Evolutionary conservation across 495 filamentous ascomycete species (phyloP).

Genomic region (Geopyxis carbonaria): DNA sequence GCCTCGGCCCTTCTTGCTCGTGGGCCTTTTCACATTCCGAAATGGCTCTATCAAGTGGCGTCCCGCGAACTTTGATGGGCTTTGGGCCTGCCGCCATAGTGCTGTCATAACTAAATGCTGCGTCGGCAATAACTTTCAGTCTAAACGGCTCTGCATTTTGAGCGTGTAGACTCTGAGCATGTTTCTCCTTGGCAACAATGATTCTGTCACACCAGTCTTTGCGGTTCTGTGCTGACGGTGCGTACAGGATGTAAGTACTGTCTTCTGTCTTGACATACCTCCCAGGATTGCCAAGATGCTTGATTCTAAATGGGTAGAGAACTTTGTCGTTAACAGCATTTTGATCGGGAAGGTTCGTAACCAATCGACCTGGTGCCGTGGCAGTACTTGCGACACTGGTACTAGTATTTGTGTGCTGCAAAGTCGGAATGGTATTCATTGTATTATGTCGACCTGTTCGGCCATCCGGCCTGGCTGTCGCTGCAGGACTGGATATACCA

Average conservation of each 20-base stretch:
- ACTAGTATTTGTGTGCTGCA: constrained; percentile 49
- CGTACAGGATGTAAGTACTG: constrained; percentile 65
- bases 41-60: constrained; percentile 81
- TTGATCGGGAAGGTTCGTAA: constrained; percentile 32
- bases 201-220: constrained; percentile 88
- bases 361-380: constrained; percentile 20
- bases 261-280: constrained; percentile 27
- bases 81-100: constrained; percentile 33
- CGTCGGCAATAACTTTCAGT: constrained; percentile 77
- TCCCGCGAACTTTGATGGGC: constrained; percentile 58
- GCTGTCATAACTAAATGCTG: constrained; percentile 74
- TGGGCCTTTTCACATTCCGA: constrained; percentile 67
- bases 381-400: constrained; percentile 13
- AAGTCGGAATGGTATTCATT: constrained; percentile 29
- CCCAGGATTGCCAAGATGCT: constrained; percentile 77
- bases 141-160: constrained; percentile 96
- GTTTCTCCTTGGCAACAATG: constrained; percentile 79
- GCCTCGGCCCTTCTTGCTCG: constrained; percentile 43
- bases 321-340: constrained; percentile 54
- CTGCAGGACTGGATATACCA: constrained; percentile 51
- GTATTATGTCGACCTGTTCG: constrained; percentile 20
- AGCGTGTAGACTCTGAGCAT: constrained; percentile 69
- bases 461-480: constrained; percentile 34
- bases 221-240: constrained; percentile 51
- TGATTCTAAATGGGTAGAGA: constrained; percentile 86